Evolutionary conservation across 352 stramenopile species (phyloP).

Genomic region (Pythium aquatile): DNA sequence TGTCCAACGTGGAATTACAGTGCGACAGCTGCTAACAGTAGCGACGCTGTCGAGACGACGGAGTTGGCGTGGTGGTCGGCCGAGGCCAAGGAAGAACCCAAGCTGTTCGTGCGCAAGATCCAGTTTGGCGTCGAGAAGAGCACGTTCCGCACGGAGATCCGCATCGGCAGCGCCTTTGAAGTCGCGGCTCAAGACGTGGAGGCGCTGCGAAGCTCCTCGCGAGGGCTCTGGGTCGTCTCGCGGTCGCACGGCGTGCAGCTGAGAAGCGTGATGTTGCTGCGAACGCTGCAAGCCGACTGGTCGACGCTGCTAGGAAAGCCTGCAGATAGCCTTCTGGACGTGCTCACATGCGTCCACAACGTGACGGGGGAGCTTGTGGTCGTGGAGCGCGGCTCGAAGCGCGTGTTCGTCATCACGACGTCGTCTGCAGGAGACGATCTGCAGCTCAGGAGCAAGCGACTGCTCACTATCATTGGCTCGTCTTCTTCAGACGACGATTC

Average conservation of each 20-base stretch:
- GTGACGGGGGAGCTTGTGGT: slow-evolving; percentile 79
- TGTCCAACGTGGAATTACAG: slow-evolving; percentile 27
- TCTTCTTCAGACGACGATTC: background rate
- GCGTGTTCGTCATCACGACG: slow-evolving; percentile 43
- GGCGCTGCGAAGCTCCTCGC: slow-evolving; percentile 48
- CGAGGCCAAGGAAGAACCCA: slow-evolving; percentile 56
- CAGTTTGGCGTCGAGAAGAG: slow-evolving; percentile 66
- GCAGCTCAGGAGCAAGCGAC: slow-evolving; percentile 3
- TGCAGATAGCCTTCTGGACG: background rate
- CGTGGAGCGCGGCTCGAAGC: slow-evolving; percentile 32
- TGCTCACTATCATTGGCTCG: slow-evolving; percentile 3
- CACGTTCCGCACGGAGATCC: slow-evolving; percentile 77
- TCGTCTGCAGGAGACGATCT: background rate
- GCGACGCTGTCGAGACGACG: slow-evolving; percentile 32
- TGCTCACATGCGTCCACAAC: slow-evolving; percentile 54
- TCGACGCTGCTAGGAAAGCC: slow-evolving; percentile 14
- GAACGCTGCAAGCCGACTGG: slow-evolving; percentile 44
- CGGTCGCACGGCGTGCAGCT: slow-evolving; percentile 49
- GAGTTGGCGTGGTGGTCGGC: slow-evolving; percentile 81
- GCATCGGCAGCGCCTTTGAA: slow-evolving; percentile 62
- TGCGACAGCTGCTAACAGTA: slow-evolving; percentile 21
- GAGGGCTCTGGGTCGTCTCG: slow-evolving; percentile 75
- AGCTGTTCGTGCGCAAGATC: slow-evolving; percentile 66
- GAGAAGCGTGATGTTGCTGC: slow-evolving; percentile 49
- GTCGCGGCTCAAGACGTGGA: slow-evolving; percentile 16